Percentiles rank a stretch among this genome's conserved stretches.
These are phyloP conservation scores for Aspergillus coremiiformis DNA, from an alignment of 495 filamentous ascomycete species.

Conservation along the genomic window DNA sequence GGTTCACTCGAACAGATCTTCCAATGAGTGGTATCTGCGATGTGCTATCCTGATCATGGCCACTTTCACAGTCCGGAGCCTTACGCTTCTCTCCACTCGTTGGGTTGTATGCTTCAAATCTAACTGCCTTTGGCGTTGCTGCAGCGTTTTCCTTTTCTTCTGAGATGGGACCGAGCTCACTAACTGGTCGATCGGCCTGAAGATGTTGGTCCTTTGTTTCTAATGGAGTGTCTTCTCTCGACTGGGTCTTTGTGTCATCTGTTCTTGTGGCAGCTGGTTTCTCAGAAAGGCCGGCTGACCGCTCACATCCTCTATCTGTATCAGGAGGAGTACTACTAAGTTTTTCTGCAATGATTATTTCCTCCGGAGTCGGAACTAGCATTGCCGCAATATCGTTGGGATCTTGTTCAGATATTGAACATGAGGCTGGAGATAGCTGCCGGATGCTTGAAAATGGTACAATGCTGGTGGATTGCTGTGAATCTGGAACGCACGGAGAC, in stretches of 20 bases:
- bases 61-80: neutral
- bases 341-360: neutral
- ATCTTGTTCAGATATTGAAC: slow-evolving; percentile 15
- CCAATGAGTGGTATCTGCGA: neutral
- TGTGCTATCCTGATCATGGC: neutral
- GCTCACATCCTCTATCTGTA: neutral
- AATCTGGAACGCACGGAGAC: neutral
- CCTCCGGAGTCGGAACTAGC: slow-evolving; percentile 22
- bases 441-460: slow-evolving; percentile 24
- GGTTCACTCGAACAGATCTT: slow-evolving; percentile 5
- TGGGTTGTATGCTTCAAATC: slow-evolving; percentile 16
- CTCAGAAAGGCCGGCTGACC: neutral
- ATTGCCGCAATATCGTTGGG: slow-evolving; percentile 24
- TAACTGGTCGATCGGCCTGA: neutral
- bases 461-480: slow-evolving; percentile 10
- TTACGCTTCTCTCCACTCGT: slow-evolving; percentile 1
- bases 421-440: slow-evolving; percentile 8
- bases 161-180: neutral
- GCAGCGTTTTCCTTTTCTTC: neutral
- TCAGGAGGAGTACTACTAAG: neutral
- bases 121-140: slow-evolving; percentile 23
- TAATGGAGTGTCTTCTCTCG: neutral
- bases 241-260: neutral
- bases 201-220: neutral
- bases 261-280: neutral